These are phyloP conservation scores for Cladosporium cucumerinum DNA, from an alignment of 2,329 filamentous ascomycete species.

Conservation along the genomic window DNA sequence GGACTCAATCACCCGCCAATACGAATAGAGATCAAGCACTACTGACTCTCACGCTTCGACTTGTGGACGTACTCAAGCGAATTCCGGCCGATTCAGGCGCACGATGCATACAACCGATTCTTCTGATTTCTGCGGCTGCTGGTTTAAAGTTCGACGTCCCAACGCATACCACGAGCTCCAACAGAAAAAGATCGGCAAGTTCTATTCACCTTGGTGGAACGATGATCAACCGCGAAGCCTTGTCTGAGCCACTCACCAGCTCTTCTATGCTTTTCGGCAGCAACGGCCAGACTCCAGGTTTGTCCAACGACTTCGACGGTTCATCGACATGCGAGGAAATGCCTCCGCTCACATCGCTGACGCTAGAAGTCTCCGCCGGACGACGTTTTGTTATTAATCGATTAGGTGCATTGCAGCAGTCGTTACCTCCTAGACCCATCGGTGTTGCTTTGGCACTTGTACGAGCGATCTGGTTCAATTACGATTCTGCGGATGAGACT, in stretches of 20 bases:
- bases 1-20: neutral
- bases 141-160: slow-evolving; percentile 11
- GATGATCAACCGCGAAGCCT: neutral
- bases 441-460: slow-evolving; percentile 12
- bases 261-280: neutral
- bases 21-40: neutral
- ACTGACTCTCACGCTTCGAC: slow-evolving; percentile 6
- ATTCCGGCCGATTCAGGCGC: slow-evolving; percentile 14
- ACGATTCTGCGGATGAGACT: slow-evolving; percentile 7
- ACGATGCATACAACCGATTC: slow-evolving; percentile 16
- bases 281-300: neutral
- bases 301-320: neutral
- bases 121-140: slow-evolving; percentile 13
- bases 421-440: slow-evolving; percentile 6
- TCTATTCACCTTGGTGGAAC: slow-evolving; percentile 2
- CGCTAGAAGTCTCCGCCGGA: slow-evolving; percentile 5
- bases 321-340: neutral
- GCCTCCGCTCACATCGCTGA: slow-evolving; percentile 8
- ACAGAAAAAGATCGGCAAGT: neutral
- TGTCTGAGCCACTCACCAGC: neutral
- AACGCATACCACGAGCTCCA: neutral
- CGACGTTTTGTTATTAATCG: slow-evolving; percentile 16
- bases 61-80: slow-evolving; percentile 14
- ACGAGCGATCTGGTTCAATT: slow-evolving; percentile 14
- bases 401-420: slow-evolving; percentile 12